phyloP scores from a whole-genome alignment of 1,284 basidiomycete genomes.

The Mycosarcoma maydis region DNA sequence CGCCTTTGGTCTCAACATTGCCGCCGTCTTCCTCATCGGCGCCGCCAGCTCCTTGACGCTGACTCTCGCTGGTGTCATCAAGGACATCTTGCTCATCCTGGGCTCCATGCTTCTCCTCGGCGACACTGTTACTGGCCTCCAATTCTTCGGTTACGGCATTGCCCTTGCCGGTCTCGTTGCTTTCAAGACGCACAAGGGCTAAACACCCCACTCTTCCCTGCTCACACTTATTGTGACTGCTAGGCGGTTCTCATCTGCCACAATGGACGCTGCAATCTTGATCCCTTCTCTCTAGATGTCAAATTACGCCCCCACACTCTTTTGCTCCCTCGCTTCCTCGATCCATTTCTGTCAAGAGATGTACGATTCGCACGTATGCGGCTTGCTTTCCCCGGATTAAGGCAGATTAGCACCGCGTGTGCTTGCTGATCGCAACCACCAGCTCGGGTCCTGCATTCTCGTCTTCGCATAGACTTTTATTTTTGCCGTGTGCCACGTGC shows the following conservation, averaged over 20 bases:
- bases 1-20: slow-evolving; percentile 90
- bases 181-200: slow-evolving; percentile 81
- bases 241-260: not conserved
- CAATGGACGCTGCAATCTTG: slow-evolving; percentile 15
- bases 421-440: slow-evolving; percentile 1
- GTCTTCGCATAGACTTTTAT: slow-evolving; percentile 24
- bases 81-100: slow-evolving; percentile 92
- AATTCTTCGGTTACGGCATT: slow-evolving; percentile 87
- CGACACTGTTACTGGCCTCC: slow-evolving; percentile 79
- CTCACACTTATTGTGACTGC: not conserved
- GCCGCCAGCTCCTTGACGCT: slow-evolving; percentile 86
- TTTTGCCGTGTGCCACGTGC: no score
- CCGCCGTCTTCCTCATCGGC: slow-evolving; percentile 92
- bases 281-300: not conserved
- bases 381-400: no score
- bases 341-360: no score
- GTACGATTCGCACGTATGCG: no score
- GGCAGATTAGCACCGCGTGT: no score
- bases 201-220: not conserved
- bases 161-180: slow-evolving; percentile 81
- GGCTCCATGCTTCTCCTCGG: slow-evolving; percentile 88
- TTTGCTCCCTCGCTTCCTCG: slow-evolving; percentile 1
- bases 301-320: slow-evolving; percentile 8
- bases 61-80: slow-evolving; percentile 90
- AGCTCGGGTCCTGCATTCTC: slow-evolving; percentile 12